Conservation (phyloP, 805 yeast genomes). For the Saccharomycopsis fodiens region DNA sequence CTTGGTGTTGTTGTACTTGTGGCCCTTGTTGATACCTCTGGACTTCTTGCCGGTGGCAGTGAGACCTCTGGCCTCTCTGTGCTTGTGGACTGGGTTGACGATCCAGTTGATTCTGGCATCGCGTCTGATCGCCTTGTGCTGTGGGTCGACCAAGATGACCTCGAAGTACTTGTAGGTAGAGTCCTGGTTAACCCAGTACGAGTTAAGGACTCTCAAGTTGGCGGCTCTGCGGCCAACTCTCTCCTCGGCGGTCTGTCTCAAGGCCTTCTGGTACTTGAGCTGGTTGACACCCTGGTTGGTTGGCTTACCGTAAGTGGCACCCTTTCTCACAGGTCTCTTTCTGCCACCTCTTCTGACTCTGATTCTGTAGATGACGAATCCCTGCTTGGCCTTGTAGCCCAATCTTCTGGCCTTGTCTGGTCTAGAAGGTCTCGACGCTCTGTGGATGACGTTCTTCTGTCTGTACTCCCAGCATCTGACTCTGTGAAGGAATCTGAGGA, state of each 20-base stretch:
- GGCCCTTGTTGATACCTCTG: slow-evolving; percentile 99
- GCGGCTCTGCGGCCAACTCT: slow-evolving; percentile 98
- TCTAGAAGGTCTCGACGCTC: slow-evolving; percentile 97
- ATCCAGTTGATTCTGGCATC: slow-evolving; percentile 99
- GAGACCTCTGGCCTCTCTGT: slow-evolving; percentile 99
- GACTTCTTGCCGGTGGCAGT: slow-evolving; percentile 97
- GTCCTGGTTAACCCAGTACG: slow-evolving; percentile 99
- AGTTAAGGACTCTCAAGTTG: slow-evolving; percentile 98
- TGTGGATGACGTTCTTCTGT: slow-evolving; percentile 97
- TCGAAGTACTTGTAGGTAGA: slow-evolving; percentile 99
- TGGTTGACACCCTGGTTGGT: slow-evolving; percentile 99
- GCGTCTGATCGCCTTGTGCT: slow-evolving; percentile 98
- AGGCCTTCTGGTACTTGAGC: slow-evolving; percentile 97
- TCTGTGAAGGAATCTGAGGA: slow-evolving; percentile 95
- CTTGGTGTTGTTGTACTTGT: slow-evolving; percentile 94
- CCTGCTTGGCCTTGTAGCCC: slow-evolving; percentile 99
- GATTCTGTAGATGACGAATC: slow-evolving; percentile 96
- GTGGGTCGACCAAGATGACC: slow-evolving; percentile 95
- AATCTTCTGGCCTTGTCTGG: slow-evolving; percentile 99
- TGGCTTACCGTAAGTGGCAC: slow-evolving; percentile 99
- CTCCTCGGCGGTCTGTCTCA: slow-evolving; percentile 98
- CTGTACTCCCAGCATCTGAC: slow-evolving; percentile 99
- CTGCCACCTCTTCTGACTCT: slow-evolving; percentile 99
- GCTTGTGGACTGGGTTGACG: slow-evolving; percentile 99
- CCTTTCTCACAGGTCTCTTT: slow-evolving; percentile 99